Base-by-base conservation (phyloP, 2,329 filamentous ascomycete species). In the Talaromyces sp. region DNA sequence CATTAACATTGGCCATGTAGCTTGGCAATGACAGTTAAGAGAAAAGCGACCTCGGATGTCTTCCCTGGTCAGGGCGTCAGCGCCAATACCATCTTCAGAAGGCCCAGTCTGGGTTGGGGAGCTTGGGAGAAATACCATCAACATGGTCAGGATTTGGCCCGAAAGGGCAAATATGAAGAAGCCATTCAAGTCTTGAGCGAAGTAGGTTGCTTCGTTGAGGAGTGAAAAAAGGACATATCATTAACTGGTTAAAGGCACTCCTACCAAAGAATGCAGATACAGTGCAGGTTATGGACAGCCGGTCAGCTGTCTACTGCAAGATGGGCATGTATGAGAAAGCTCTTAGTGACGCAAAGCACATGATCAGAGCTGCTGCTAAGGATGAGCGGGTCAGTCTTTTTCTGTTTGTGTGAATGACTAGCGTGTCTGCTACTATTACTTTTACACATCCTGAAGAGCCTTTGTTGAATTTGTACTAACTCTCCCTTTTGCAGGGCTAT, bases 301-400 rank as follows among this genome's bases (percentile, higher is more conserved):
- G 85, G 58, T 82, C 84, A 43, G 85, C 85, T 13, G 82, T 82
- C 41, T 81, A 84, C 65, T 82, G 82, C 58, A 86, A 85, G 70
- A 74, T 87, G 10, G 77, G 77, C 16, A 74, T 85, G 65, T 77
- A 82, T 66, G 77, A 82, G 27, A 74, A 77, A 13, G 86, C 85
- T 0, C 77, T 88, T 10, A 78, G 80, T 63, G 85, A 88, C 78
- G 83, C 83, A n/a, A 82, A 82, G 67, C 77, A 78, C 22, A 86
- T 87, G 77, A 85, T 88, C 63, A 81, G 81, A 63, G 68, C 78
- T 16, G 74, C 82, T 56, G 81, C 80, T 63, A 76, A 78, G 24
- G 82, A 86, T 73, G 78, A 83, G n/a, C 81, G 81, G 67, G 81
- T 83, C 24, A 54, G 65, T 43, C 27, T 3, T 14, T 41, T 37